phyloP scores from a whole-genome alignment of 305 asterid species.

The Fraxinus latifolia region DNA sequence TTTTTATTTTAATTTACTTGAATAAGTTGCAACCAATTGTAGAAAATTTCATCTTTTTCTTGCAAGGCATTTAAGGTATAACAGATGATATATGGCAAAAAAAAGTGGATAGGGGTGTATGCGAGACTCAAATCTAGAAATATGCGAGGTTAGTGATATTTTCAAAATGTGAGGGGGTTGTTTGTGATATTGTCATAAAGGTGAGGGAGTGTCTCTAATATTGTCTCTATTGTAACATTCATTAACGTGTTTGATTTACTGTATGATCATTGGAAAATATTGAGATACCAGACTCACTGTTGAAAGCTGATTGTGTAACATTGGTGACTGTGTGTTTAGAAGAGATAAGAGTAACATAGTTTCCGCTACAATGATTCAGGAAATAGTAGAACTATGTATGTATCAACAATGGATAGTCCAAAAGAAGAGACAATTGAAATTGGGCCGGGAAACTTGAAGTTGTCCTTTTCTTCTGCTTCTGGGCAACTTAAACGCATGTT shows the following conservation, averaged over 20 bases:
- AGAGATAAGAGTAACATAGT: not conserved
- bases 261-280: not conserved
- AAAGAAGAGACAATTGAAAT: slow-evolving; percentile 48
- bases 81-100: no score
- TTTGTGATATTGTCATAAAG: not conserved
- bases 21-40: no score
- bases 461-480: slow-evolving; percentile 61
- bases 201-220: not conserved
- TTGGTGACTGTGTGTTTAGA: not conserved
- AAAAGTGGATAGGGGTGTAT: not conserved
- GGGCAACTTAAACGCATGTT: slow-evolving; percentile 69
- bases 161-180: not conserved
- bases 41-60: no score
- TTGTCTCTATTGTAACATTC: not conserved
- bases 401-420: slow-evolving; percentile 28
- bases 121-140: not conserved
- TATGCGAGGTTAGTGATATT: not conserved
- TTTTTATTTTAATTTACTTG: no score
- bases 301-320: not conserved
- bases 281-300: not conserved
- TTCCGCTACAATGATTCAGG: slow-evolving; percentile 37
- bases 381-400: slow-evolving; percentile 22
- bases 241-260: not conserved
- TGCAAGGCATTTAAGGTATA: no score
- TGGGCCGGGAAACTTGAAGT: slow-evolving; percentile 72